These are phyloP conservation scores for Acanthamoeba culbertsoni DNA, from an alignment of 208 protist species.

Conservation along the genomic window DNA sequence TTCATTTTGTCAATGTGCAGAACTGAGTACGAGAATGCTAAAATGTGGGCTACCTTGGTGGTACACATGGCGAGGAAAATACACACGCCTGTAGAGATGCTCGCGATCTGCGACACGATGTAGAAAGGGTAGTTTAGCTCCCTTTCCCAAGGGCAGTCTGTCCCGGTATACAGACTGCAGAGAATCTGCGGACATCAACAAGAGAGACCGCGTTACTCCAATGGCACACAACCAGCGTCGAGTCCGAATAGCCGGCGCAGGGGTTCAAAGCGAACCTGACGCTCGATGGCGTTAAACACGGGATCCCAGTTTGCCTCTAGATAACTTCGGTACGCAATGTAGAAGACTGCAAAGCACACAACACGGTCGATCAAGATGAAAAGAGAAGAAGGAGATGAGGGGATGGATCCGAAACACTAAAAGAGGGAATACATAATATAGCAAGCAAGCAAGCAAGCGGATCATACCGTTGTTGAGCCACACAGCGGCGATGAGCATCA, in stretches of 20 bases:
- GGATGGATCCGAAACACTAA: not conserved
- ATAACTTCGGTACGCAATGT: not conserved
- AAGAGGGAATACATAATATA: not conserved
- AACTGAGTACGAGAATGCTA: not conserved
- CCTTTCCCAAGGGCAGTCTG: not conserved
- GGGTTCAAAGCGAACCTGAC: not conserved
- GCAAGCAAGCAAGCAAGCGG: too few relatives aligned
- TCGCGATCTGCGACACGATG: not conserved
- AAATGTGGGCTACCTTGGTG: not conserved
- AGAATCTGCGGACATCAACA: too few relatives aligned
- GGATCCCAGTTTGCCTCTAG: not conserved
- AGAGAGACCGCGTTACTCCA: too few relatives aligned
- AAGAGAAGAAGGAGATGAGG: not conserved
- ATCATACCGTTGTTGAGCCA: not conserved
- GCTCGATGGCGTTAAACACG: not conserved
- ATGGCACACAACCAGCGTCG: not conserved
- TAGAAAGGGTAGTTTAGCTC: slow-evolving; percentile 10
- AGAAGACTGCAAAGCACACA: not conserved
- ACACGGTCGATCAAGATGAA: not conserved
- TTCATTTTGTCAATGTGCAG: too few relatives aligned
- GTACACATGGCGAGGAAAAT: slow-evolving; percentile 46
- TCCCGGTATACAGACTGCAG: not conserved
- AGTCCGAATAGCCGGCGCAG: too few relatives aligned
- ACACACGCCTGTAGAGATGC: not conserved
- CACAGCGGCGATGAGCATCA: not conserved